Base-by-base conservation (phyloP, 805 yeast genomes). In the Kuraishia hungarica region DNA sequence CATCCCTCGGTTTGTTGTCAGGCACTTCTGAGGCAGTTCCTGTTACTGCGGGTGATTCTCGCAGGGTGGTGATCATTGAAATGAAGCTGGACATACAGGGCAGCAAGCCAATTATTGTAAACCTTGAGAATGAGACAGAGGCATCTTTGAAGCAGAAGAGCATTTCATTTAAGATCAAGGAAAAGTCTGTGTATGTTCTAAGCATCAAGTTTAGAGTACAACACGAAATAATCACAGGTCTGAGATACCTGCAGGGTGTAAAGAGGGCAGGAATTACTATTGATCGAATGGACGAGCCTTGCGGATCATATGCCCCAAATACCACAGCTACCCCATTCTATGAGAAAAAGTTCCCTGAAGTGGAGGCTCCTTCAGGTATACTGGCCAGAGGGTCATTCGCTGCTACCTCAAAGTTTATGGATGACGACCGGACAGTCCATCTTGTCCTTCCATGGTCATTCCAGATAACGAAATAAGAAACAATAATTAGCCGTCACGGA, bases 221-320 rank as follows among this genome's bases (percentile, higher is more conserved):
- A 70, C 93, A 87, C 64, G 96, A 89, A 67, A 89, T 92, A 60
- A 84, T 92, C 62, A 91, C 97, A 1, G 97, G 97, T 1, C 79
- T 92, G 66, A 84, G 86, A 67, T 92, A 91, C 68, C 78, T 89
- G 60, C 97, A 89, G 69, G 82, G 82, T 20, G 86, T 90, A 59
- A 90, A 89, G 70, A 88, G 91, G 67, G 83, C 92, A 1, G 97
- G 96, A 39, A 87, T 92, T 59, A 81, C 92, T 24, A 89, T 92
- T 48, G 96, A 89, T 67, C 89, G 86, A 66, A 72, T 84, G 49
- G 96, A 89, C 60, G 96, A 90, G 68, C 94, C 92, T 50, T 78
- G 90, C 67, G 97, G 97, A 2, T 85, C 94, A 2, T 92, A 85
- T 68, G 92, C 96, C 10, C 97, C 97, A 62, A 88, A 82, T 68